phyloP scores from a whole-genome alignment of 352 stramenopile genomes.

The Globisporangium viniferum region DNA sequence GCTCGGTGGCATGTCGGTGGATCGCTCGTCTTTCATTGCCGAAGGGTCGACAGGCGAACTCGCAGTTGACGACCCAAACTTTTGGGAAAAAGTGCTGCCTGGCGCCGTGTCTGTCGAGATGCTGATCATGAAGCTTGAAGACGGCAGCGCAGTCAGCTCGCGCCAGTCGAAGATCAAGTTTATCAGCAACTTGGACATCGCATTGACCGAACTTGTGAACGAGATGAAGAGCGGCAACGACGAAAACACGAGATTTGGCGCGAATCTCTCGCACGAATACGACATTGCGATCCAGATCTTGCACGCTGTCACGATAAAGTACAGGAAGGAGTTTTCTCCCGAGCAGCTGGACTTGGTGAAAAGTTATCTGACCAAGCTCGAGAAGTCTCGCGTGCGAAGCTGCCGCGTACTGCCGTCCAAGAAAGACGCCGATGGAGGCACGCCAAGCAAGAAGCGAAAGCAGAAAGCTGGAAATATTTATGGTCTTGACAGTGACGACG shows the following conservation, averaged over 20 bases:
- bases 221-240: conserved; percentile 56
- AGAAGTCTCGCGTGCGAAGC: conserved; percentile 81
- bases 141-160: conserved; percentile 74
- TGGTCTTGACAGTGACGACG: conserved; percentile 34
- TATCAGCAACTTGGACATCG: conserved; percentile 85
- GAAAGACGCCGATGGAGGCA: conserved; percentile 21
- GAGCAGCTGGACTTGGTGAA: conserved; percentile 83
- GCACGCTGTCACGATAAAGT: conserved; percentile 69
- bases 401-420: conserved; percentile 49
- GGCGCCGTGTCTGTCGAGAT: conserved; percentile 85
- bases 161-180: conserved; percentile 88
- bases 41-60: conserved; percentile 89
- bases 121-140: conserved; percentile 85
- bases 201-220: conserved; percentile 58
- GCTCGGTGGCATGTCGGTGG: conserved; percentile 73
- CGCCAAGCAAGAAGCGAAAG: conserved; percentile 27
- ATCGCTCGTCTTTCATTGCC: conserved; percentile 90
- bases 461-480: conserved; percentile 11
- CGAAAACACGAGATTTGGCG: conserved; percentile 38
- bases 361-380: conserved; percentile 65
- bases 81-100: conserved; percentile 93
- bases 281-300: conserved; percentile 85
- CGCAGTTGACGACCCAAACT: conserved; percentile 95
- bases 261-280: conserved; percentile 81
- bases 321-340: conserved; percentile 75